Conservation (phyloP, 2,329 filamentous ascomycete species). For the Akanthomyces dipterigenus region DNA sequence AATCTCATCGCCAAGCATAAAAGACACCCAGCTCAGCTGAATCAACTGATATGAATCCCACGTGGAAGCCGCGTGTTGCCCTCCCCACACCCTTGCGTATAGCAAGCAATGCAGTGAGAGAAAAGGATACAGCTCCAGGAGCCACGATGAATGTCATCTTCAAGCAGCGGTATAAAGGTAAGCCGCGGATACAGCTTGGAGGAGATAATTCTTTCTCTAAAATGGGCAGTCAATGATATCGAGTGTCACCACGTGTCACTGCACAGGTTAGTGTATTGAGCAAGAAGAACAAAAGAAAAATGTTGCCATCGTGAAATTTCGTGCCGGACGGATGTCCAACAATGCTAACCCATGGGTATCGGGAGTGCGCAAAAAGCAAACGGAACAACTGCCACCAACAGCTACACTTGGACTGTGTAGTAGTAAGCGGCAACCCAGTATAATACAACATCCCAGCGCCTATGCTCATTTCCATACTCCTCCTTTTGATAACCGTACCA, state of each 20-base stretch:
- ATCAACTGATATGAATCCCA: neutral
- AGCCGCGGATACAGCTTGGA: neutral
- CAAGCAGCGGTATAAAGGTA: neutral
- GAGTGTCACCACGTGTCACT: constrained; percentile 21
- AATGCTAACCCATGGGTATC: constrained; percentile 12
- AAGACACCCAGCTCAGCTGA: neutral
- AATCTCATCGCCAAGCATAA: neutral
- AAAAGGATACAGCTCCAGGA: constrained; percentile 33
- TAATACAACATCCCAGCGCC: constrained; percentile 7
- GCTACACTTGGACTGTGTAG: neutral
- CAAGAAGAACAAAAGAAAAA: neutral
- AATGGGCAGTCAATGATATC: neutral
- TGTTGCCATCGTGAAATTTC: constrained; percentile 5
- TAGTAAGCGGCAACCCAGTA: neutral
- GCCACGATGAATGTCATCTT: neutral
- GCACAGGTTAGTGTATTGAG: constrained; percentile 22
- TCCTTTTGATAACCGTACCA: neutral
- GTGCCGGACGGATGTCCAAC: neutral
- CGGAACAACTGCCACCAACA: neutral
- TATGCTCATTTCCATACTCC: neutral
- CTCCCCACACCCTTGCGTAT: constrained; percentile 44
- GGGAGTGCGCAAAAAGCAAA: neutral
- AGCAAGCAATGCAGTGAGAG: constrained; percentile 44
- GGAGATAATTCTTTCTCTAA: neutral
- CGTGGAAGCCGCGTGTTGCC: constrained; percentile 13